These are phyloP conservation scores for Aspergillus chevalieri DNA, from an alignment of 2,329 filamentous ascomycete species.

Conservation along the genomic window DNA sequence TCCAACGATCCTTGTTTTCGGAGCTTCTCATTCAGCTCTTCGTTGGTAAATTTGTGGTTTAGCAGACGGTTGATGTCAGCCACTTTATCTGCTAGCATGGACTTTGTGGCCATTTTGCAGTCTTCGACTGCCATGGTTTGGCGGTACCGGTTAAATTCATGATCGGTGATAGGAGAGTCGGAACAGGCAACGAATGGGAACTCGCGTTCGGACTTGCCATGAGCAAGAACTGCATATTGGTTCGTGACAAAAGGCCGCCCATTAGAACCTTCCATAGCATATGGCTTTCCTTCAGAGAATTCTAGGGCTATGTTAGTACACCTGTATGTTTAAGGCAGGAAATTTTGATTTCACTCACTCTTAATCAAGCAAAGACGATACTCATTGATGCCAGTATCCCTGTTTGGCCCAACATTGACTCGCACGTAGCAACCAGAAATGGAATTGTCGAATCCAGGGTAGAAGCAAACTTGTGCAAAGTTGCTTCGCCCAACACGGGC, in stretches of 20 bases:
- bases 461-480: slow-evolving; percentile 88
- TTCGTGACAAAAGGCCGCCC: slow-evolving; percentile 77
- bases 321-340: not conserved
- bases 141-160: slow-evolving; percentile 76
- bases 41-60: slow-evolving; percentile 73
- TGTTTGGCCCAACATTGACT: slow-evolving; percentile 73
- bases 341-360: slow-evolving; percentile 45
- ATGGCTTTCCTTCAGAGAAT: slow-evolving; percentile 72
- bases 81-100: slow-evolving; percentile 64
- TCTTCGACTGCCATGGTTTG: slow-evolving; percentile 66
- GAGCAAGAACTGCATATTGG: slow-evolving; percentile 72
- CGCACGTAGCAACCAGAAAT: slow-evolving; percentile 81
- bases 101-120: slow-evolving; percentile 66
- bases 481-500: slow-evolving; percentile 76
- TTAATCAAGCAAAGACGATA: slow-evolving; percentile 90
- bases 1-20: slow-evolving; percentile 63
- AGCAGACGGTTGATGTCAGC: slow-evolving; percentile 74
- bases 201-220: slow-evolving; percentile 75
- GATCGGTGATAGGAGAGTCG: slow-evolving; percentile 75
- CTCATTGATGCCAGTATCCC: slow-evolving; percentile 63
- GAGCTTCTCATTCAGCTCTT: slow-evolving; percentile 74
- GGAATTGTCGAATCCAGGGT: slow-evolving; percentile 76
- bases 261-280: slow-evolving; percentile 68
- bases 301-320: slow-evolving; percentile 44
- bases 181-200: slow-evolving; percentile 91